These are phyloP conservation scores for Suillus subluteus DNA, from an alignment of 768 basidiomycete genomes.

Conservation along the genomic window DNA sequence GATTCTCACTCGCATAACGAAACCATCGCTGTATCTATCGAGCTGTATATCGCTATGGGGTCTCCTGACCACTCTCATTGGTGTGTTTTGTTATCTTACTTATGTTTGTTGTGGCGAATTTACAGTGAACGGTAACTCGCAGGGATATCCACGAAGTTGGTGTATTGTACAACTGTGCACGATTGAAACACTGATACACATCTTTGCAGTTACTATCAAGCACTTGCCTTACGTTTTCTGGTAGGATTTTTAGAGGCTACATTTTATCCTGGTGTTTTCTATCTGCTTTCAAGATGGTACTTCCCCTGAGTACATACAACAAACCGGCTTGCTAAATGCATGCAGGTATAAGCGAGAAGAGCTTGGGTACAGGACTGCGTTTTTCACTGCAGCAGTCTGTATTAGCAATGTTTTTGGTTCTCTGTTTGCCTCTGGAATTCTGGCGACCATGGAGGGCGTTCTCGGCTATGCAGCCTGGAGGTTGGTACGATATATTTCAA, in stretches of 20 bases:
- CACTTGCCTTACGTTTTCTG: constrained; percentile 64
- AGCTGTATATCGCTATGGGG: constrained; percentile 73
- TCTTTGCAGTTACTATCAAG: constrained; percentile 52
- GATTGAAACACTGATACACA: constrained; percentile 4
- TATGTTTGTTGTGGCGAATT: background rate
- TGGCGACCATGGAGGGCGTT: constrained; percentile 65
- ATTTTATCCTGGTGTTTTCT: constrained; percentile 66
- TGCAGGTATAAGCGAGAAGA: constrained; percentile 71
- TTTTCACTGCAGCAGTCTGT: constrained; percentile 69
- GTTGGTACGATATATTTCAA: constrained; percentile 34
- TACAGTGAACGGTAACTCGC: background rate
- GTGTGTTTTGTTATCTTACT: constrained; percentile 25
- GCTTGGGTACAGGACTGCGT: constrained; percentile 63
- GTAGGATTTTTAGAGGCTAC: constrained; percentile 68
- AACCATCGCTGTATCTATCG: constrained; percentile 66
- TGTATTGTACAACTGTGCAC: background rate
- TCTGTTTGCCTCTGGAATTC: constrained; percentile 71
- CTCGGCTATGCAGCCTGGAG: constrained; percentile 72
- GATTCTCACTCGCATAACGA: constrained; percentile 62
- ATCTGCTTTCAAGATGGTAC: constrained; percentile 66
- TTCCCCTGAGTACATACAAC: background rate
- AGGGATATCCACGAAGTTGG: constrained; percentile 40
- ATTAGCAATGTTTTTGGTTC: constrained; percentile 81
- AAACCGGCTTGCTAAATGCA: background rate
- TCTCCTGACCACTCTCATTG: constrained; percentile 52